Conservation (phyloP, 2,329 filamentous ascomycete species). For the Aspergillus hiratsukae region DNA sequence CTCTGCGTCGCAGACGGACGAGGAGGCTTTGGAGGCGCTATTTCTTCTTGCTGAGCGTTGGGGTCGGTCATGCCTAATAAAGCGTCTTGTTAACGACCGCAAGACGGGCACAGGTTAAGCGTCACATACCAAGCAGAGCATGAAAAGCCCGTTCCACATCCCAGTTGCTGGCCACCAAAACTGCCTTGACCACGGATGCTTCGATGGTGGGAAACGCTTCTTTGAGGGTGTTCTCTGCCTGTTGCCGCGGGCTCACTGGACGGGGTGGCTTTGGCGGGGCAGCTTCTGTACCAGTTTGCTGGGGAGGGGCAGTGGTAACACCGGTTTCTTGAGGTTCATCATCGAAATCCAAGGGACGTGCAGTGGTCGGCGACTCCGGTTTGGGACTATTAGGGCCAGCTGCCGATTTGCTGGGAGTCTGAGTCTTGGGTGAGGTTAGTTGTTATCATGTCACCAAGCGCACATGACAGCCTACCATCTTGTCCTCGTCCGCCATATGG, state of each 20-base stretch:
- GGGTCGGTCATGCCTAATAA: slow-evolving; percentile 71
- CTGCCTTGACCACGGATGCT: slow-evolving; percentile 72
- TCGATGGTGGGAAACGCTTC: slow-evolving; percentile 93
- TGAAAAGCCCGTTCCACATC: slow-evolving; percentile 93
- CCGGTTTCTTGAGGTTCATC: slow-evolving; percentile 49
- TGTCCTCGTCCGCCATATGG: slow-evolving; percentile 36
- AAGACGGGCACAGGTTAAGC: not conserved
- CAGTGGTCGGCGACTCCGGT: slow-evolving; percentile 53
- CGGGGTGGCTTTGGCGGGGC: slow-evolving; percentile 79
- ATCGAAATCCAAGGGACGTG: slow-evolving; percentile 54
- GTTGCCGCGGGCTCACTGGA: slow-evolving; percentile 73
- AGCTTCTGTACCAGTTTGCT: slow-evolving; percentile 26
- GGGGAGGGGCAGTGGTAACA: slow-evolving; percentile 23
- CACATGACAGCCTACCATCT: slow-evolving; percentile 23
- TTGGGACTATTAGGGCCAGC: slow-evolving; percentile 30
- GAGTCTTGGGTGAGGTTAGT: slow-evolving; percentile 26
- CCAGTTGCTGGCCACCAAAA: slow-evolving; percentile 79
- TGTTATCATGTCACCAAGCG: slow-evolving; percentile 7
- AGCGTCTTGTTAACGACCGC: slow-evolving; percentile 2
- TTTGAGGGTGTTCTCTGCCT: slow-evolving; percentile 81
- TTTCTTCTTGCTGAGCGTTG: slow-evolving; percentile 58
- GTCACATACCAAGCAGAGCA: slow-evolving; percentile 69
- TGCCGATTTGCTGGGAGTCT: slow-evolving; percentile 34
- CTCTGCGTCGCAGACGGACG: slow-evolving; percentile 65
- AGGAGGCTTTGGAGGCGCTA: slow-evolving; percentile 75